A percentile compares a stretch with the other conserved stretches of the same genome.
phyloP scores from a whole-genome alignment of 2,329 filamentous ascomycete genomes.

The Hysterium pulicare region DNA sequence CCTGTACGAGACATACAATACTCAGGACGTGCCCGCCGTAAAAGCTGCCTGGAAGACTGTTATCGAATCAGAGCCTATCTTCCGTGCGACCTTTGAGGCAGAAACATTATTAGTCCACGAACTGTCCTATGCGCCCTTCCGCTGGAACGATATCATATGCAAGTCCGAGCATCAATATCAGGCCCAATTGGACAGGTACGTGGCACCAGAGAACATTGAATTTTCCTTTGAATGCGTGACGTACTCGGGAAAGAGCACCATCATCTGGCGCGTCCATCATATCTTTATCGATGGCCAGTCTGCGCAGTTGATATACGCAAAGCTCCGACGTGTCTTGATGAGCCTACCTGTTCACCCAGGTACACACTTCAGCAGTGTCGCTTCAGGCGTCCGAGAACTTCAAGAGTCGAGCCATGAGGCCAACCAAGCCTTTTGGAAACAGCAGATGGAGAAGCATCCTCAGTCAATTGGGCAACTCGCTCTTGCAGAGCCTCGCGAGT shows the following conservation, averaged over 20 bases:
- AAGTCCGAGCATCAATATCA: conserved; percentile 2
- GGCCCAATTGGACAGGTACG: conserved; percentile 4
- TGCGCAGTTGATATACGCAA: conserved; percentile 13
- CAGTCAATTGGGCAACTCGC: conserved; percentile 6
- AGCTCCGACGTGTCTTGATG: conserved; percentile 14
- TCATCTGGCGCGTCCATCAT: conserved; percentile 36
- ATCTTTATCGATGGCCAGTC: conserved; percentile 34
- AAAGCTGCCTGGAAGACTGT: conserved; percentile 25
- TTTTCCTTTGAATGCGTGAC: conserved; percentile 7
- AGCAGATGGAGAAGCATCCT: conserved; percentile 7
- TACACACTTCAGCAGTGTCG: conserved; percentile 6
- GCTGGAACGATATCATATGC: conserved; percentile 8
- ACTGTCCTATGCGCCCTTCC: conserved; percentile 4
- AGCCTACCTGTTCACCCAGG: conserved; percentile 8
- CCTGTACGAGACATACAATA: conserved; percentile 14
- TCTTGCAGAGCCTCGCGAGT: conserved; percentile 1
- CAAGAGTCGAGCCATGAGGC: conserved; percentile 3
- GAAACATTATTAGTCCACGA: conserved; percentile 2
- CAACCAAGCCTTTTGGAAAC: conserved; percentile 8
- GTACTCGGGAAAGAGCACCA: conserved; percentile 7
- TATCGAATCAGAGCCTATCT: conserved; percentile 22
- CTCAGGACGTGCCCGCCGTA: conserved; percentile 12
- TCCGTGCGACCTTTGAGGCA: conserved; percentile 12
- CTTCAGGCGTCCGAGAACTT: conserved; percentile 4
- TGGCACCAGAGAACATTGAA: conserved; percentile 5